Evolutionary conservation across 257 asterid genomes (phyloP), one percentile per base, ranked within the genome.

Genomic region (Perilla frutescens): DNA sequence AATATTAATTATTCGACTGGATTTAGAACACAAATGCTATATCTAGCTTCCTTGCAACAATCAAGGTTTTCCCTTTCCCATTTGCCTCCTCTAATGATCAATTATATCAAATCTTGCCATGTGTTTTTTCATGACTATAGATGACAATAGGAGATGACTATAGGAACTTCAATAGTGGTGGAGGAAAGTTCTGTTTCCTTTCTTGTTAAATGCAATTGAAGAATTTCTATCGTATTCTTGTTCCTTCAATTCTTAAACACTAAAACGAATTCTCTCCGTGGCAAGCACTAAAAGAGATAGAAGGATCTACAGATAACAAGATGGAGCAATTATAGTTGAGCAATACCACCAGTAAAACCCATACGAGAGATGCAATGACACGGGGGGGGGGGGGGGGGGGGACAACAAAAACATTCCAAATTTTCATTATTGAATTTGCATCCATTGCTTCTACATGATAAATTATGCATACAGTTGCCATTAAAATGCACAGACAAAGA

Each of bases 241-340:
- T 41, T 73, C 45, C 73, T 62, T 68, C 56, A 72, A 66, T 53
- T 62, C 65, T 80, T 62, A 44, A 72, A 43, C 44, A 53, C 66
- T 59, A 44, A 58, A 75, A 44, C 7, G 62, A 67, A 31, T 62
- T 62, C 8, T 41, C 69, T 60, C 29, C 32, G 54, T 74, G 6
- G 37, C 48, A 73, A 51, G 56, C 50, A 36, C 45, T 44, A n/a
- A 32, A 31, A n/a, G 32, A 32, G 65, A 63, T 11, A 20, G 34
- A 74, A 67, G 72, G 47, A 62, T 34, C 43, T 37, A 8, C 6
- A 6, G 62, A 26, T 72, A 54, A 53, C 54, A 47, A 68, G 47
- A 74, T 31, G 68, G 60, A 37, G 56, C 59, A 55, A 50, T 40
- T 36, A 55, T 53, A 59, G 43, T 12, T 45, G 50, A 59, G 73